These are phyloP conservation scores for Ceratocystis destructans DNA, from an alignment of 2,329 filamentous ascomycete species.

Conservation along the genomic window DNA sequence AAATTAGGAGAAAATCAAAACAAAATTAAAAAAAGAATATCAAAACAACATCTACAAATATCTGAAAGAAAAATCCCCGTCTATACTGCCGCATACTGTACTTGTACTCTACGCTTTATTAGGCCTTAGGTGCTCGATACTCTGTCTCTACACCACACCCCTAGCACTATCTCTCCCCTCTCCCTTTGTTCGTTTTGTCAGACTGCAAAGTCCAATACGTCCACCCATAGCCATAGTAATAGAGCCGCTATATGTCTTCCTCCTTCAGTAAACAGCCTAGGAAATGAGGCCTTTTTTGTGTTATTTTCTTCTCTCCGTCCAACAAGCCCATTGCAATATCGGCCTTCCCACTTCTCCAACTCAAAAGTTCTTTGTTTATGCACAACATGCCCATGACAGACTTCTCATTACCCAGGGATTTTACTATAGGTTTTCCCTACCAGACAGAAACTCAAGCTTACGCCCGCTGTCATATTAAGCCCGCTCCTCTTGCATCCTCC, in stretches of 20 bases:
- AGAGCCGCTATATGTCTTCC: neutral
- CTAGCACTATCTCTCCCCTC: too few species aligned
- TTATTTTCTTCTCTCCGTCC: neutral
- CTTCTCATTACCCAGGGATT: neutral
- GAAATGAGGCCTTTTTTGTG: neutral
- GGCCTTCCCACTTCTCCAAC: neutral
- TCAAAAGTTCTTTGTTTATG: neutral
- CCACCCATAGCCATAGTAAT: neutral
- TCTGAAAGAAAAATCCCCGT: too few species aligned
- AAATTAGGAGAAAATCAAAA: too few species aligned
- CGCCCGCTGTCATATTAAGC: conserved; percentile 5
- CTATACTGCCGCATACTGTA: too few species aligned
- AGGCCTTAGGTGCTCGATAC: too few species aligned
- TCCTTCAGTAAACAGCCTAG: neutral
- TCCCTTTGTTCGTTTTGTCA: too few species aligned
- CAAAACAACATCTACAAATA: too few species aligned
- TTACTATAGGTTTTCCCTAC: neutral
- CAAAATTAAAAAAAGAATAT: too few species aligned
- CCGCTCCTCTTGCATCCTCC: neutral
- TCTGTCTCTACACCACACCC: too few species aligned
- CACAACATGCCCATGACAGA: conserved; percentile 1
- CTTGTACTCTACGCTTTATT: too few species aligned
- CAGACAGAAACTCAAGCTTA: neutral
- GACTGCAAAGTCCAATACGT: too few species aligned
- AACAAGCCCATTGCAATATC: neutral